Evolutionary conservation across 2,329 filamentous ascomycete genomes (phyloP).

Genomic region (Thielaviopsis punctulata): DNA sequence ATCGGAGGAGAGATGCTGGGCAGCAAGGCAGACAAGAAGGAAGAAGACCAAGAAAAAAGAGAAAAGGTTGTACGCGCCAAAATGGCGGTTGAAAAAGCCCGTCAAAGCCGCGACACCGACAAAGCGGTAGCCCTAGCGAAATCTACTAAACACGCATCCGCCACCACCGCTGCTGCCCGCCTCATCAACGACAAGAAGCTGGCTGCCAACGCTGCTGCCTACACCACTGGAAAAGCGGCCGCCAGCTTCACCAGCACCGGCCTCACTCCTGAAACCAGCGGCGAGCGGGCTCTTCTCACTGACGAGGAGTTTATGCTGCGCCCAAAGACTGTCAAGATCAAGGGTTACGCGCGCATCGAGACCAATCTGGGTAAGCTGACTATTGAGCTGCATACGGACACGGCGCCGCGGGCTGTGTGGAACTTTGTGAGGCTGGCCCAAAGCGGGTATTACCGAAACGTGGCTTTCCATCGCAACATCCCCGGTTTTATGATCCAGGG

Average conservation of each 20-base stretch:
- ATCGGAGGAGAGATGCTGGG: conserved; percentile 65
- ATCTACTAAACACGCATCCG: too few relatives aligned
- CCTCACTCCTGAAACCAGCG: conserved; percentile 77
- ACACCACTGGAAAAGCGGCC: conserved; percentile 81
- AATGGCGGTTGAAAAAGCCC: conserved; percentile 80
- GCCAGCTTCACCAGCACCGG: conserved; percentile 93
- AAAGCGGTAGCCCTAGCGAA: conserved; percentile 24
- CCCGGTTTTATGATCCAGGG: conserved; percentile 96
- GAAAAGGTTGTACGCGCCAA: too few relatives aligned
- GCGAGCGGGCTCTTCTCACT: conserved; percentile 67
- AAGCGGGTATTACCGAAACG: conserved; percentile 73
- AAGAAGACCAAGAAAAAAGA: too few relatives aligned
- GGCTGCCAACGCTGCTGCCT: conserved; percentile 71
- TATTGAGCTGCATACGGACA: conserved; percentile 78
- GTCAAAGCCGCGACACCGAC: conserved; percentile 50
- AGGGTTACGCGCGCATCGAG: conserved; percentile 78
- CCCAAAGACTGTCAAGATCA: conserved; percentile 71
- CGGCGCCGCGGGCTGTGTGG: conserved; percentile 85
- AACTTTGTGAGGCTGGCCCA: conserved; percentile 84
- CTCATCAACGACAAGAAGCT: conserved; percentile 39
- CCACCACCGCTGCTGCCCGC: conserved; percentile 13
- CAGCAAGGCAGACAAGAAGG: too few relatives aligned
- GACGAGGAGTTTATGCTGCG: conserved; percentile 97
- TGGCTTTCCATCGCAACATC: conserved; percentile 85
- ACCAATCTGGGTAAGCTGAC: conserved; percentile 76